Evolutionary conservation across 495 filamentous ascomycete species (phyloP).

Genomic region (Penicillium daleae): DNA sequence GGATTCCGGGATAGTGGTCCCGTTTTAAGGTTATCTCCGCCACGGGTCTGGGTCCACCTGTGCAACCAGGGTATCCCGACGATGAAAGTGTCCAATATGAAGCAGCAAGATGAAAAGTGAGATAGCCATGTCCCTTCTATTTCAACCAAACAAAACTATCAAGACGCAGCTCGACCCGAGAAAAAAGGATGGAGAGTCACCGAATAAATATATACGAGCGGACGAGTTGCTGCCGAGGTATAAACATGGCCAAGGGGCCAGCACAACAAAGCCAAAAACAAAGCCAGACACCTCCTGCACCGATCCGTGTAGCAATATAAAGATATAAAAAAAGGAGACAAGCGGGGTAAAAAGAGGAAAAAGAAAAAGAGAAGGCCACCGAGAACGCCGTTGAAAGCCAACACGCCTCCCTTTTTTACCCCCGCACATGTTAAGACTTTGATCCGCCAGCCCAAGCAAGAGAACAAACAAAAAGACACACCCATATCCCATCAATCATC

Average conservation of each 20-base stretch:
- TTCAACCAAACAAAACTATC: not conserved
- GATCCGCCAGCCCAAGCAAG: conserved; percentile 22
- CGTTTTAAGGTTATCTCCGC: conserved; percentile 16
- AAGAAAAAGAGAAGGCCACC: conserved; percentile 21
- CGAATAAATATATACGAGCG: conserved; percentile 28
- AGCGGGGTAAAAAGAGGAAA: not conserved
- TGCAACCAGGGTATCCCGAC: not conserved
- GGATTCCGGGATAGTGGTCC: conserved; percentile 6
- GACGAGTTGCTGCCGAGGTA: conserved; percentile 24
- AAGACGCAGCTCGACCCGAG: not conserved
- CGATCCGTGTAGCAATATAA: conserved; percentile 40
- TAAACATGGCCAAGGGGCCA: conserved; percentile 27
- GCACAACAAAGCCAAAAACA: conserved; percentile 13
- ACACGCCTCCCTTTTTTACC: conserved; percentile 28
- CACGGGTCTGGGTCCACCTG: conserved; percentile 8
- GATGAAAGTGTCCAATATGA: not conserved
- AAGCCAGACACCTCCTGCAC: conserved; percentile 30
- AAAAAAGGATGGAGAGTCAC: not conserved
- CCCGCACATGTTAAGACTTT: conserved; percentile 22
- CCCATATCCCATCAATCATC: conserved; percentile 14
- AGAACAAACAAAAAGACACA: conserved; percentile 14
- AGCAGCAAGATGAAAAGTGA: not conserved
- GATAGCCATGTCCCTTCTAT: not conserved
- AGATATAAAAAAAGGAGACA: conserved; percentile 19
- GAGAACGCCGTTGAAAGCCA: conserved; percentile 42